Base-by-base conservation (phyloP, 805 yeast genomes). In the Wickerhamiella spandovensis region DNA sequence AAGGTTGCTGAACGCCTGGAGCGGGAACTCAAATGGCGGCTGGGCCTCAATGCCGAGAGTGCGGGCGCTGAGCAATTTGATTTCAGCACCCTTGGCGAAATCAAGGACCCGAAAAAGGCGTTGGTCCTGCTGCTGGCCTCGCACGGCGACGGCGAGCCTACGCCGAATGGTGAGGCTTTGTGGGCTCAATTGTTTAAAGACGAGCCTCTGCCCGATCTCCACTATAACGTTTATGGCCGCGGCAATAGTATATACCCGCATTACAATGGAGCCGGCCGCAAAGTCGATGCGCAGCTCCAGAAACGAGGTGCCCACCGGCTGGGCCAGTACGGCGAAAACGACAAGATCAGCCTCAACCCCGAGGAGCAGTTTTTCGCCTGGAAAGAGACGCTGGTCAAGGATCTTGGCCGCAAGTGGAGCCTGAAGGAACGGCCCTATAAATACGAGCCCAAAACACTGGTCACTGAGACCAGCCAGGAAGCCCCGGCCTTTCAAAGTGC, bases 91-190 rank as follows among this genome's bases (percentile, higher is more conserved):
- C 66, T 85, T 44, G 73, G 73, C 53, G 77, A 76, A 28, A 62
- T 85, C 51, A 70, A 75, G 15, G 39, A 35, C 20, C 62, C 68
- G 1, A 71, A 72, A 42, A 70, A 75, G 44, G 64, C 71, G 15
- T 74, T 77, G 24, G 75, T 84, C 52, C 75, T 84, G 56, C 69
- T 85, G 60, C 69, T 83, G 61, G 82, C 94, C 20, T 83, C 94
- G 3, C 84, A 85, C 57, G 95, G 95, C 58, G 92, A 84, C 65
- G 95, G 95, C 62, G 95, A 84, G 63, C 87, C 88, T 56, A 86
- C 95, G 8, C 89, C 82, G 62, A 81, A 83, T 56, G 83, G 90
- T 12, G 70, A 44, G 18, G 28, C n/a, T 25, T 44, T 58, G 17
- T 57, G 56, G 55, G 44, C 48, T 12, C 28, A 75, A 24, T 78